A percentile compares a stretch with the other conserved stretches of the same genome.
These are phyloP conservation scores for Herpetospermum pedunculosum DNA, from an alignment of 306 rosid species.

Conservation along the genomic window DNA sequence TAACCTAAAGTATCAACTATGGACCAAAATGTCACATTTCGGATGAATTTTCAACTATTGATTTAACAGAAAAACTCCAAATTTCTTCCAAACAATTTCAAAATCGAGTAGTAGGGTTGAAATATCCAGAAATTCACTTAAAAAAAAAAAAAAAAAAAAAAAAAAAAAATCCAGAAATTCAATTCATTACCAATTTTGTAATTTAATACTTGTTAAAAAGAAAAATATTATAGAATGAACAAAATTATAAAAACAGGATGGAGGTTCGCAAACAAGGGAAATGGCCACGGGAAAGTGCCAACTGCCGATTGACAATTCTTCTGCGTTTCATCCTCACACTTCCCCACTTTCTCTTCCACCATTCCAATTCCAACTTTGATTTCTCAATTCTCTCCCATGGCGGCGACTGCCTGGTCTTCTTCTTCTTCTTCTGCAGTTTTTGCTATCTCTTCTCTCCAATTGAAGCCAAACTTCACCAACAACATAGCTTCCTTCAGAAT, in stretches of 20 bases:
- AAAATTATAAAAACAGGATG: neutral
- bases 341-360: neutral
- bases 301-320: neutral
- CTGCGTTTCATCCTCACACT: neutral
- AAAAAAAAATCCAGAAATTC: too few species aligned
- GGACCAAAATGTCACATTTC: too few species aligned
- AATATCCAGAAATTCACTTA: too few species aligned
- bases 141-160: too few species aligned
- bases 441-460: constrained; percentile 18
- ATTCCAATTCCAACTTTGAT: neutral
- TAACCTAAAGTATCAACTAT: too few species aligned
- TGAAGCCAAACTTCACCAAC: constrained; percentile 8
- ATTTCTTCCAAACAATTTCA: too few species aligned
- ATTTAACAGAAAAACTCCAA: too few species aligned
- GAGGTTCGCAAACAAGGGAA: neutral
- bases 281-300: neutral
- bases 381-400: neutral
- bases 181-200: neutral
- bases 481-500: constrained; percentile 11
- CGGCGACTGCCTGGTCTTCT: constrained; percentile 25
- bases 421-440: constrained; percentile 20
- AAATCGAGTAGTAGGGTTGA: too few species aligned
- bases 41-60: too few species aligned
- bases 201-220: too few species aligned
- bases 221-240: neutral